Percentiles rank a stretch among this genome's conserved stretches.
phyloP scores from a whole-genome alignment of 306 rosid genomes.

The Potentilla sterilis region DNA sequence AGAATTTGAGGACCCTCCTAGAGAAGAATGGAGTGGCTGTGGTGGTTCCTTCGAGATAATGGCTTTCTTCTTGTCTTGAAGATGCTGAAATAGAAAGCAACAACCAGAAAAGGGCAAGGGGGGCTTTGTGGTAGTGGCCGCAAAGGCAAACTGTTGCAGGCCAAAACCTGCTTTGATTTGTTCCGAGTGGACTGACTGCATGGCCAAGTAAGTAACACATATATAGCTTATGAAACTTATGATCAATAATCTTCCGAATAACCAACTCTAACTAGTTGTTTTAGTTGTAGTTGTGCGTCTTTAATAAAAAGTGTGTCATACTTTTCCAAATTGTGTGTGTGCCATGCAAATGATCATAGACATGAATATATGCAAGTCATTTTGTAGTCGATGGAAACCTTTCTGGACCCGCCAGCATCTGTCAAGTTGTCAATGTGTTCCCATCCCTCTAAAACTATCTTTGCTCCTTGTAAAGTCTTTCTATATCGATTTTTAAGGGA shows the following conservation, averaged over 20 bases:
- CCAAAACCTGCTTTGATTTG: conserved; percentile 7
- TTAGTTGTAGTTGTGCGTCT: background rate
- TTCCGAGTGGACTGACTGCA: background rate
- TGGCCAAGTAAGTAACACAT: background rate
- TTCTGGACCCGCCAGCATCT: background rate
- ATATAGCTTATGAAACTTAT: background rate
- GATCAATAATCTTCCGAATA: background rate
- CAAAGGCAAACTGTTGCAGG: conserved; percentile 6
- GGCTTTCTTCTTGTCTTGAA: background rate
- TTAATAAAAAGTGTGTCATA: background rate
- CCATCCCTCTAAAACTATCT: background rate
- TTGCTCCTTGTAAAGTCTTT: background rate
- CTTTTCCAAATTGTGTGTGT: background rate
- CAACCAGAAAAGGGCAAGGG: conserved; percentile 22
- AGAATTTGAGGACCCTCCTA: background rate
- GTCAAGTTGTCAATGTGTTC: background rate
- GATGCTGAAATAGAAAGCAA: conserved; percentile 27
- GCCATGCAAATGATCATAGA: background rate
- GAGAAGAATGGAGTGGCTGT: conserved; percentile 32
- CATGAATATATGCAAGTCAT: conserved; percentile 1
- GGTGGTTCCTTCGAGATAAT: conserved; percentile 20
- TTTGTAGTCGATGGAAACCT: background rate
- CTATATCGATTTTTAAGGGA: background rate
- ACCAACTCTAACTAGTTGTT: background rate
- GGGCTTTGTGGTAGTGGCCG: conserved; percentile 23